Percentiles rank a stretch among this genome's conserved stretches.
Evolutionary conservation across 176 grass and related monocot genomes (phyloP).

Genomic region (Saccharum officinarum): DNA sequence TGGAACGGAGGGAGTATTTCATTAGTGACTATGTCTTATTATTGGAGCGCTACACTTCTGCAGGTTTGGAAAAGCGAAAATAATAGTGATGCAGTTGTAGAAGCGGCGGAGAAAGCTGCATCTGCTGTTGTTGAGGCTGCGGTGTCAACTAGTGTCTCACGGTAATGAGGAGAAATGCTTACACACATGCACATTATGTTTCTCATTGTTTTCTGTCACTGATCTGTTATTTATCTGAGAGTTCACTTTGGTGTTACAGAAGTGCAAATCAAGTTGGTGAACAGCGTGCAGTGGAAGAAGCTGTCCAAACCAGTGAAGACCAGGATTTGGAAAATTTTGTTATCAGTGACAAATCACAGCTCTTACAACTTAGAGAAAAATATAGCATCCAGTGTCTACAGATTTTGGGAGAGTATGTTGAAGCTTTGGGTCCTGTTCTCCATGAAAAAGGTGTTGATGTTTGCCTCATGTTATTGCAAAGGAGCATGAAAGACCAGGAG

Average conservation of each 20-base stretch:
- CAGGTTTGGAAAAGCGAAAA: conserved; percentile 84
- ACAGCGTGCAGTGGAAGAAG: conserved; percentile 41
- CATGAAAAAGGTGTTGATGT: conserved; percentile 99
- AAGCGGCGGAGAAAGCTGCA: conserved; percentile 83
- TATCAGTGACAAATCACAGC: conserved; percentile 61
- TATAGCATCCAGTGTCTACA: conserved; percentile 92
- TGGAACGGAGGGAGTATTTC: not conserved
- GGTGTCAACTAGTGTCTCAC: conserved; percentile 73
- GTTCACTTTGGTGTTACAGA: conserved; percentile 31
- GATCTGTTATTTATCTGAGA: not conserved
- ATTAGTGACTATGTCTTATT: conserved; percentile 2
- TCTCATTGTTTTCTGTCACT: not conserved
- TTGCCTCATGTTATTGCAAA: conserved; percentile 78
- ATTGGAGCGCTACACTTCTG: conserved; percentile 6
- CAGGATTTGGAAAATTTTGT: conserved; percentile 73
- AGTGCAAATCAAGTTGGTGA: conserved; percentile 48
- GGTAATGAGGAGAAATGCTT: conserved; percentile 53
- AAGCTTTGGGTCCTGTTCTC: conserved; percentile 94
- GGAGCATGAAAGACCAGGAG: conserved; percentile 64
- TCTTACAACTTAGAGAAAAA: conserved; percentile 76
- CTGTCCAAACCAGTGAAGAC: conserved; percentile 55
- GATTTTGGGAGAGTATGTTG: conserved; percentile 92
- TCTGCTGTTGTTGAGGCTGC: conserved; percentile 87
- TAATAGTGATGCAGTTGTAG: conserved; percentile 66
- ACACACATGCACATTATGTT: not conserved